Percentiles rank a stretch among this genome's conserved stretches.
Evolutionary conservation across 2,329 filamentous ascomycete genomes (phyloP).

Genomic region (Pseudocercospora crystallina): DNA sequence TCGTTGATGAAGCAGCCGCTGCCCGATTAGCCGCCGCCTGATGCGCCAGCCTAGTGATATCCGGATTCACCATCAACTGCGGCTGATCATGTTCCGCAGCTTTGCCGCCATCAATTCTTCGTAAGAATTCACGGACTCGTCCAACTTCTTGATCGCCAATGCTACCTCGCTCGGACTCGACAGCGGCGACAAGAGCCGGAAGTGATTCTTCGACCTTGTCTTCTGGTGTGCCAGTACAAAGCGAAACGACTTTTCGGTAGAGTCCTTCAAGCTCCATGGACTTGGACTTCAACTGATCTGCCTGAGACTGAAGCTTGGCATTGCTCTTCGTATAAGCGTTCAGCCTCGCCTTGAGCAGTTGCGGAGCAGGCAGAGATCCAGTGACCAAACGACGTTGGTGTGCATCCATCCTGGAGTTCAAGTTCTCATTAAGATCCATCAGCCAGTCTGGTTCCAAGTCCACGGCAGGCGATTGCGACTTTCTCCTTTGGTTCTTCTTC

Average conservation of each 20-base stretch:
- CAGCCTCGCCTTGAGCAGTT: constrained; percentile 62
- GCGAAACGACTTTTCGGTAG: constrained; percentile 81
- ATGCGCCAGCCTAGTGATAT: not conserved
- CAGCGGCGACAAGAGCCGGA: constrained; percentile 76
- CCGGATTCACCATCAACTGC: constrained; percentile 6
- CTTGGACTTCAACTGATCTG: constrained; percentile 70
- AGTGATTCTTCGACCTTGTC: constrained; percentile 77
- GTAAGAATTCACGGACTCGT: constrained; percentile 74
- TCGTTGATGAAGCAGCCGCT: too few species aligned
- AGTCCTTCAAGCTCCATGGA: constrained; percentile 83
- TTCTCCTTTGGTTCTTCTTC: constrained; percentile 50
- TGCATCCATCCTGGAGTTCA: constrained; percentile 13
- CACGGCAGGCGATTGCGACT: constrained; percentile 25
- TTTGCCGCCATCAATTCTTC: constrained; percentile 62
- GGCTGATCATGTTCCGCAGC: constrained; percentile 5
- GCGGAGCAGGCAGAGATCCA: constrained; percentile 28
- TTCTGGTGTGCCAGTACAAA: constrained; percentile 80
- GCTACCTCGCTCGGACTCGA: constrained; percentile 71
- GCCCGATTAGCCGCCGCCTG: too few species aligned
- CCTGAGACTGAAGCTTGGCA: constrained; percentile 66
- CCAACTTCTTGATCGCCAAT: constrained; percentile 59
- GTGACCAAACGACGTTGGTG: constrained; percentile 22
- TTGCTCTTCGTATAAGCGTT: constrained; percentile 74
- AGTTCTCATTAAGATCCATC: constrained; percentile 30
- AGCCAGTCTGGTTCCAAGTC: constrained; percentile 38